Percentiles rank a stretch among this genome's conserved stretches.
Conservation (phyloP, 2,329 filamentous ascomycete genomes). For the Xylaria sp. region DNA sequence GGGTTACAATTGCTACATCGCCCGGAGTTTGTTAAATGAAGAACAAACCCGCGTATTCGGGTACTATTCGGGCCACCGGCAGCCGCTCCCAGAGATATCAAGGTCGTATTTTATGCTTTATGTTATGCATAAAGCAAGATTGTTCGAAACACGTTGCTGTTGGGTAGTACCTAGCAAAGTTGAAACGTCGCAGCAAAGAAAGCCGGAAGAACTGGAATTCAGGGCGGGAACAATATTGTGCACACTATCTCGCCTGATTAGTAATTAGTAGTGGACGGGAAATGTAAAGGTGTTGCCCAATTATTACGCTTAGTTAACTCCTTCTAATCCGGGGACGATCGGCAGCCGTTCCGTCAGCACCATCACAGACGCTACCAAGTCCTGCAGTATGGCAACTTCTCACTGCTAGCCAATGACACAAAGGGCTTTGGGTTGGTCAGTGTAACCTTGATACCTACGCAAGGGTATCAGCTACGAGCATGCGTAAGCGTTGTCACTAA, state of each 20-base stretch:
- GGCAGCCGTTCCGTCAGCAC: constrained; percentile 6
- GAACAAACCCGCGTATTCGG: not conserved
- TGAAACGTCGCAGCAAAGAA: constrained; percentile 8
- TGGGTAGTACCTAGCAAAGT: constrained; percentile 3
- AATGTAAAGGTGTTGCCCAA: not conserved
- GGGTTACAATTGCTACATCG: constrained; percentile 1
- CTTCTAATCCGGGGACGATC: constrained; percentile 23
- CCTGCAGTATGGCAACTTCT: not conserved
- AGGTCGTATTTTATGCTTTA: not conserved
- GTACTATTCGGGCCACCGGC: not conserved
- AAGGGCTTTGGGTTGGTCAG: not conserved
- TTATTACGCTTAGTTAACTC: not conserved
- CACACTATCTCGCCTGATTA: not conserved
- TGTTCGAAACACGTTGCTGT: constrained; percentile 9
- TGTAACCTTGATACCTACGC: constrained; percentile 1
- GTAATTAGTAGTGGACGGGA: not conserved
- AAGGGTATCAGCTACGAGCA: not conserved
- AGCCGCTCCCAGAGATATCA: not conserved
- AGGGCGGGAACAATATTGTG: not conserved
- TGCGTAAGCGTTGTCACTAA: constrained; percentile 1
- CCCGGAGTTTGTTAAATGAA: not conserved
- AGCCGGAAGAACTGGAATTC: constrained; percentile 12
- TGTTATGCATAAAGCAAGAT: constrained; percentile 18
- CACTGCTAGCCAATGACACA: not conserved
- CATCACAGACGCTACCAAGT: constrained; percentile 4